Percentiles rank a stretch among this genome's conserved stretches.
These are phyloP conservation scores for Pythium coloratum DNA, from an alignment of 352 stramenopile species.

Conservation along the genomic window DNA sequence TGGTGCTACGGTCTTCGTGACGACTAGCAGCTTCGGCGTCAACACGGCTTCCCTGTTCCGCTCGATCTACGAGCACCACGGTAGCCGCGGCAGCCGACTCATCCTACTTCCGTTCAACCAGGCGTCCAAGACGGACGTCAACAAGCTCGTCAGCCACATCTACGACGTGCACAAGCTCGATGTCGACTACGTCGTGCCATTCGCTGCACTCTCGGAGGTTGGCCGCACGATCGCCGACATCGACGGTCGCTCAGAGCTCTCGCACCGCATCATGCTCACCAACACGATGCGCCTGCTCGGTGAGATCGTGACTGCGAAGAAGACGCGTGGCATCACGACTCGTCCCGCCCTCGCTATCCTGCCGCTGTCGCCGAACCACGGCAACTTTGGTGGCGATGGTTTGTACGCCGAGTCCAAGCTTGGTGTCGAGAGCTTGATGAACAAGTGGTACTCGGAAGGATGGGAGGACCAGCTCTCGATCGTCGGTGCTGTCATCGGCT, in stretches of 20 bases:
- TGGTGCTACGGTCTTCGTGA: conserved; percentile 84
- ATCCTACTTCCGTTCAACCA: conserved; percentile 87
- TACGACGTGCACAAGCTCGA: conserved; percentile 83
- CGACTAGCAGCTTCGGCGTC: conserved; percentile 75
- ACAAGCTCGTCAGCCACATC: conserved; percentile 72
- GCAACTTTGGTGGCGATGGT: conserved; percentile 83
- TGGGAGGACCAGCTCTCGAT: conserved; percentile 87
- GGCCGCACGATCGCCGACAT: conserved; percentile 81
- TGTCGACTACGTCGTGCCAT: conserved; percentile 87
- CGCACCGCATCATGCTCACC: conserved; percentile 88
- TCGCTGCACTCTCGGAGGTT: conserved; percentile 80
- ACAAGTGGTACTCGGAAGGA: conserved; percentile 86
- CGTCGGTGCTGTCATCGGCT: conserved; percentile 84
- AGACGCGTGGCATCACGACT: conserved; percentile 62
- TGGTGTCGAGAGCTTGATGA: conserved; percentile 81
- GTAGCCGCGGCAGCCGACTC: conserved; percentile 74
- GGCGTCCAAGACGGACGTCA: conserved; percentile 76
- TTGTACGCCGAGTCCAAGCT: conserved; percentile 90
- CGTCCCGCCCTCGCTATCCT: conserved; percentile 77
- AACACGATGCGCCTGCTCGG: conserved; percentile 84
- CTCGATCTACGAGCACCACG: conserved; percentile 84
- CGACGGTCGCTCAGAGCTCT: conserved; percentile 72
- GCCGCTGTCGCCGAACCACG: conserved; percentile 85
- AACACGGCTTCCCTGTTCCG: conserved; percentile 64
- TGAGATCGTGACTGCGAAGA: conserved; percentile 76